A percentile compares a stretch with the other conserved stretches of the same genome.
Conservation (phyloP, 768 basidiomycete genomes). For the Dioszegia aurantiaca region DNA sequence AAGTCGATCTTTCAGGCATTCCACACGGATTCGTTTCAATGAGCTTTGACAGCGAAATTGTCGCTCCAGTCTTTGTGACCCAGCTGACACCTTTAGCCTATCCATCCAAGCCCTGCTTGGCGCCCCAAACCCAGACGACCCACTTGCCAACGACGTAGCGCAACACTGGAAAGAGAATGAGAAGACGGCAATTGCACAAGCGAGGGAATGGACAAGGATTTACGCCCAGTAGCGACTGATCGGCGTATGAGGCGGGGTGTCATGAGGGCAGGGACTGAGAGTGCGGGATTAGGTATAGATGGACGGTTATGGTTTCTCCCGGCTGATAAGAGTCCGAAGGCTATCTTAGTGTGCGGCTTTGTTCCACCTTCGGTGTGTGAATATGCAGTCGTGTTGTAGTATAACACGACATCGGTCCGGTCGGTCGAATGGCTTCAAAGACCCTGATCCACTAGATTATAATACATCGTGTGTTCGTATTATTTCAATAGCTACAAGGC, state of each 20-base stretch:
- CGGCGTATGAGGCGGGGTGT: no score
- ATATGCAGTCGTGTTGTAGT: constrained; percentile 12
- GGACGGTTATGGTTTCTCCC: not conserved
- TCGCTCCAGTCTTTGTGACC: no score
- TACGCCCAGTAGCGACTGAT: constrained; percentile 67
- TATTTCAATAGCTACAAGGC: not conserved
- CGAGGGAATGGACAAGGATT: constrained; percentile 90
- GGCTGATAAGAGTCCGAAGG: no score
- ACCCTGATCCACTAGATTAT: not conserved
- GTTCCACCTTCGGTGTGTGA: no score
- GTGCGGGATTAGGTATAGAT: not conserved
- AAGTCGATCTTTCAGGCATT: constrained; percentile 16
- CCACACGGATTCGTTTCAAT: no score
- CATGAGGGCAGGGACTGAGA: not conserved
- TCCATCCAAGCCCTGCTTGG: constrained; percentile 95
- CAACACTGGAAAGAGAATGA: constrained; percentile 99
- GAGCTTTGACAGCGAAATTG: no score
- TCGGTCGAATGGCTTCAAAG: no score
- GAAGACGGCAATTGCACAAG: constrained; percentile 84
- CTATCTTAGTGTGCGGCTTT: no score
- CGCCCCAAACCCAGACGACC: constrained; percentile 77
- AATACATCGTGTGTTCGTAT: constrained; percentile 3
- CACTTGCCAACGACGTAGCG: constrained; percentile 59
- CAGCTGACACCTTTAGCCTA: constrained; percentile 54
- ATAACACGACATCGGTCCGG: no score